phyloP scores from a whole-genome alignment of 2,329 filamentous ascomycete genomes.

The Mycosphaerelloides madeirae region DNA sequence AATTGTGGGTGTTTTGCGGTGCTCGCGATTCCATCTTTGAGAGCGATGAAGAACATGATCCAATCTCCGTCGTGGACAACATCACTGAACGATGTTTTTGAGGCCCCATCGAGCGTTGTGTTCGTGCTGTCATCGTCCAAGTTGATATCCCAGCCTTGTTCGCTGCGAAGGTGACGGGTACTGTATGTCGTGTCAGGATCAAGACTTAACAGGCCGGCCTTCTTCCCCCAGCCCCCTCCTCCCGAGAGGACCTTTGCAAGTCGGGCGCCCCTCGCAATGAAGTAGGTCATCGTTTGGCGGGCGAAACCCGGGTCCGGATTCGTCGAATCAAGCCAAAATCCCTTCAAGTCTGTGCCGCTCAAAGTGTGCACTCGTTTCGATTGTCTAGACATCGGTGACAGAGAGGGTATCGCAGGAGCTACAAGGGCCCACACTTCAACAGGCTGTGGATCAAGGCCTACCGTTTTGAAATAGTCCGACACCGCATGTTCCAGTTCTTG shows the following conservation, averaged over 20 bases:
- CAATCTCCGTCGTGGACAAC: slow-evolving; percentile 60
- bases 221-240: slow-evolving; percentile 78
- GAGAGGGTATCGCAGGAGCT: slow-evolving; percentile 39
- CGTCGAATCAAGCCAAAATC: too few relatives aligned
- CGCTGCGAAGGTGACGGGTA: slow-evolving; percentile 48
- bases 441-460: slow-evolving; percentile 39
- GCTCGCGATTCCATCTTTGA: slow-evolving; percentile 12
- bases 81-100: slow-evolving; percentile 44
- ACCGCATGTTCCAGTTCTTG: slow-evolving; percentile 65
- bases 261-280: slow-evolving; percentile 29
- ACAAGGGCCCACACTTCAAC: slow-evolving; percentile 71
- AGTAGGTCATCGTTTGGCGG: not conserved
- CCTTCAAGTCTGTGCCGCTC: not conserved
- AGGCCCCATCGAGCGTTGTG: slow-evolving; percentile 30
- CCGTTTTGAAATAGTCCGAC: slow-evolving; percentile 51
- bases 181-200: slow-evolving; percentile 62
- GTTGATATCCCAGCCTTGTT: slow-evolving; percentile 52
- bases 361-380: too few relatives aligned
- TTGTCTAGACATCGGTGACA: slow-evolving; percentile 5
- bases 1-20: not conserved
- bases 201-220: slow-evolving; percentile 71
- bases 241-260: slow-evolving; percentile 62
- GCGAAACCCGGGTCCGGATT: too few relatives aligned
- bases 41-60: slow-evolving; percentile 44
- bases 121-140: slow-evolving; percentile 33